Conservation (phyloP, 345 rosid genomes). For the Gossypioides kirkii region DNA sequence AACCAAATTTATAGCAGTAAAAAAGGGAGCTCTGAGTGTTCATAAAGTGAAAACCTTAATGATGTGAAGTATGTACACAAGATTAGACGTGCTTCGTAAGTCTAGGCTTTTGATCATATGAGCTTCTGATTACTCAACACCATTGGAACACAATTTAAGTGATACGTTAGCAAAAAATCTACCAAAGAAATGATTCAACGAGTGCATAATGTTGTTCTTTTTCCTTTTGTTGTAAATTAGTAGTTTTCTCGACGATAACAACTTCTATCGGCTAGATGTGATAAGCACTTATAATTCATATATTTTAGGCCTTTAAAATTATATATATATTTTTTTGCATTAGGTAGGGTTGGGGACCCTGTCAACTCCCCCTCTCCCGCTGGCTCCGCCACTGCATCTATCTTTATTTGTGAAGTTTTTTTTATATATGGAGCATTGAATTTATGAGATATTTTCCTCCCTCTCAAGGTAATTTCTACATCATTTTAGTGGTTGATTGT, state of each 20-base stretch:
- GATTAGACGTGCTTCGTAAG: conserved; percentile 28
- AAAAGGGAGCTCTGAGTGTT: conserved; percentile 22
- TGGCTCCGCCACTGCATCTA: no score
- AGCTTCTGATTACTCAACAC: conserved; percentile 23
- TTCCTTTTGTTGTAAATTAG: background rate
- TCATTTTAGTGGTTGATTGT: no score
- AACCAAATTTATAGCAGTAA: conserved; percentile 21
- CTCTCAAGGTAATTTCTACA: no score
- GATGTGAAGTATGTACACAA: conserved; percentile 27
- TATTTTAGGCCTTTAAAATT: no score
- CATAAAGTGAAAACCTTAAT: conserved; percentile 20
- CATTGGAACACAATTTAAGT: conserved; percentile 25
- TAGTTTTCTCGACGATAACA: background rate
- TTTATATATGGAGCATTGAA: no score
- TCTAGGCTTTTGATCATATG: conserved; percentile 24
- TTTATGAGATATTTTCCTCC: no score
- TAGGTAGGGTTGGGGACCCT: no score
- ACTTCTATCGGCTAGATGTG: no score
- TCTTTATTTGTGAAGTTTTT: no score
- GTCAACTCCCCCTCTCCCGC: no score
- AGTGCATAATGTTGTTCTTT: background rate
- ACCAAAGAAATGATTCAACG: conserved; percentile 24
- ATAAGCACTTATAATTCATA: no score
- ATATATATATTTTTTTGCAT: no score
- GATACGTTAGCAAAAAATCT: conserved; percentile 15